phyloP scores from a whole-genome alignment of 2,329 filamentous ascomycete genomes.

The Tolypocladium capitatum region DNA sequence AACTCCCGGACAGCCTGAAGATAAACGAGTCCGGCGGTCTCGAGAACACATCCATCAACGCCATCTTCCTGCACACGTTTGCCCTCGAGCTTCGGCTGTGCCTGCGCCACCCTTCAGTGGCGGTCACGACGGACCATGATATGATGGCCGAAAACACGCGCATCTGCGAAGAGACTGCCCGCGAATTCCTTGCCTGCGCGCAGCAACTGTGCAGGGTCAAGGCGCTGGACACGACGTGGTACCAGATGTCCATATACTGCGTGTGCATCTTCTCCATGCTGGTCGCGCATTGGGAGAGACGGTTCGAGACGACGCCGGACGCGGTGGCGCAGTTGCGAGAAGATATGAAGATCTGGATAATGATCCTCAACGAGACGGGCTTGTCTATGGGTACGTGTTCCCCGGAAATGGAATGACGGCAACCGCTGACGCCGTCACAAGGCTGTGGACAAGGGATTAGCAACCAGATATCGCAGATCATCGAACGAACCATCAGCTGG shows the following conservation, averaged over 20 bases:
- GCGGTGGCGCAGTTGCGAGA: conserved; percentile 47
- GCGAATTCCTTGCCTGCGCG: conserved; percentile 48
- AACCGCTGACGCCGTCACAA: conserved; percentile 18
- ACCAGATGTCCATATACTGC: conserved; percentile 57
- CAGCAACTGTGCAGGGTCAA: conserved; percentile 48
- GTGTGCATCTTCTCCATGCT: conserved; percentile 61
- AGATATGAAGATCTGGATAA: conserved; percentile 59
- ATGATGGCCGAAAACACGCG: conserved; percentile 49
- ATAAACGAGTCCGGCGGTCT: conserved; percentile 26
- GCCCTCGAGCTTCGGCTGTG: conserved; percentile 45
- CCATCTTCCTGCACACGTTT: conserved; percentile 41
- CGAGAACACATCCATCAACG: conserved; percentile 33
- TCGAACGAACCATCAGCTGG: conserved; percentile 36
- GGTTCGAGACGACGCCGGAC: conserved; percentile 41
- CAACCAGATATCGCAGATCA: conserved; percentile 31
- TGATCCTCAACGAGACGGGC: conserved; percentile 53
- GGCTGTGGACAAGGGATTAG: conserved; percentile 31
- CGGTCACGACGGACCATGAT: conserved; percentile 37
- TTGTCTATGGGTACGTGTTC: conserved; percentile 47
- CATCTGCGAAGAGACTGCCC: conserved; percentile 53
- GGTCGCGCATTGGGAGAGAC: conserved; percentile 55
- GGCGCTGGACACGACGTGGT: conserved; percentile 67
- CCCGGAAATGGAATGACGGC: neutral
- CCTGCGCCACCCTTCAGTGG: conserved; percentile 48
- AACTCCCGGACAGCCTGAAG: conserved; percentile 47